These are phyloP conservation scores for Monarda citriodora DNA, from an alignment of 305 asterid species.

Conservation along the genomic window DNA sequence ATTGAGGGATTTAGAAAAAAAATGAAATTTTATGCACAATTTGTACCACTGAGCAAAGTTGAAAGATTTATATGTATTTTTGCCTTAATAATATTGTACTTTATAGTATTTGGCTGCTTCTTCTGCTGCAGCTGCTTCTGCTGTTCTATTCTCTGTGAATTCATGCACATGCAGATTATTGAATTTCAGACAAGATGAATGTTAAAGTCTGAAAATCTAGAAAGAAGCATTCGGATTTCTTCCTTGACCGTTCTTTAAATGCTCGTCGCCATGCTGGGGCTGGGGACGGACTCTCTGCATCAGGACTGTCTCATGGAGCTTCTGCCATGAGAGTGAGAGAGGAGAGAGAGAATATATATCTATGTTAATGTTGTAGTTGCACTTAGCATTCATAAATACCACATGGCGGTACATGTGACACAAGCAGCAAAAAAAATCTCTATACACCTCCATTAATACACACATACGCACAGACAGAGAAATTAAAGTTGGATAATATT, in stretches of 20 bases:
- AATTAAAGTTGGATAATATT: background rate
- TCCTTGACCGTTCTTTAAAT: background rate
- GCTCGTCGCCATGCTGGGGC: slow-evolving; percentile 14
- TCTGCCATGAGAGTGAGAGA: slow-evolving; percentile 14
- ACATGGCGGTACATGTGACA: slow-evolving; percentile 31
- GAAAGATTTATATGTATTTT: no score
- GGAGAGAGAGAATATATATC: background rate
- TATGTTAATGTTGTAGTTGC: slow-evolving; percentile 13
- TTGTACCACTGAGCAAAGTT: no score
- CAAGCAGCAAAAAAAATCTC: background rate
- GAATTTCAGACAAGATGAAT: background rate
- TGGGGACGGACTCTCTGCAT: slow-evolving; percentile 21
- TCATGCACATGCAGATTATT: background rate
- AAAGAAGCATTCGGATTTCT: background rate
- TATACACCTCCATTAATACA: background rate
- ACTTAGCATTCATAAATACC: slow-evolving; percentile 22
- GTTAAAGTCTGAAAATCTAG: slow-evolving; percentile 2
- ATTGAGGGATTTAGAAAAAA: no score
- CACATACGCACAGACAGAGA: background rate
- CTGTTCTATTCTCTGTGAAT: background rate
- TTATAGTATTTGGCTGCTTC: background rate
- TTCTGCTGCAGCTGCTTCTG: background rate
- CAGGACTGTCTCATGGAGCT: slow-evolving; percentile 26
- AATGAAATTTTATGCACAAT: no score
- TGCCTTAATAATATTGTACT: no score